A percentile compares a stretch with the other conserved stretches of the same genome.
phyloP scores from a whole-genome alignment of 2,329 filamentous ascomycete genomes.

The Aureobasidium subglaciale region DNA sequence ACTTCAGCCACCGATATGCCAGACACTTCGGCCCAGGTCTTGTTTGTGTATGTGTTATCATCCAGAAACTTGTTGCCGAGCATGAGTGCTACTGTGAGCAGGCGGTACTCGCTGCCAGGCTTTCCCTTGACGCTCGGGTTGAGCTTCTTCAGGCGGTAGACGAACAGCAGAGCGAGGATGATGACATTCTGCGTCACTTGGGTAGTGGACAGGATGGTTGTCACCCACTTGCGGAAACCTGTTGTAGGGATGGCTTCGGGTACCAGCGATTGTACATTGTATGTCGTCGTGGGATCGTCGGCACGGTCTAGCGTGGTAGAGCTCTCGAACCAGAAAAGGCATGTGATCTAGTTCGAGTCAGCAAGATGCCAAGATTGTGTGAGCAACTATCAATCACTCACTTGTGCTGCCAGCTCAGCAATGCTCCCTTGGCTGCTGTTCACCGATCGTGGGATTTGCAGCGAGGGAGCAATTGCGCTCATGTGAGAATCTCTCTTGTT shows the following conservation, averaged over 20 bases:
- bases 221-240: slow-evolving; percentile 89
- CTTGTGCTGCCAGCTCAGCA: slow-evolving; percentile 76
- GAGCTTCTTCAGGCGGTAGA: slow-evolving; percentile 84
- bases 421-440: slow-evolving; percentile 68
- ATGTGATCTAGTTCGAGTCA: slow-evolving; percentile 63
- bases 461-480: slow-evolving; percentile 41
- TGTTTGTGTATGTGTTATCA: slow-evolving; percentile 98
- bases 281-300: slow-evolving; percentile 43
- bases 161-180: slow-evolving; percentile 79
- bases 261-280: slow-evolving; percentile 48
- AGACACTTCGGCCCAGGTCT: slow-evolving; percentile 98
- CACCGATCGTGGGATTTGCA: slow-evolving; percentile 70
- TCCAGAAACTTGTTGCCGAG: slow-evolving; percentile 97
- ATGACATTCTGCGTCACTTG: slow-evolving; percentile 97
- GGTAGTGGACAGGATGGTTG: slow-evolving; percentile 82
- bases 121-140: slow-evolving; percentile 87
- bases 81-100: slow-evolving; percentile 94
- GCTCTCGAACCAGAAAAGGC: slow-evolving; percentile 95
- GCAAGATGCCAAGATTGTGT: slow-evolving; percentile 17
- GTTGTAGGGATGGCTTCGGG: slow-evolving; percentile 67
- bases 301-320: slow-evolving; percentile 70
- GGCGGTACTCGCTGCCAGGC: slow-evolving; percentile 83
- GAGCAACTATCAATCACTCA: slow-evolving; percentile 33
- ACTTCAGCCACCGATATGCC: slow-evolving; percentile 91
- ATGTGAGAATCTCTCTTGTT: slow-evolving; percentile 21